A percentile compares a stretch with the other conserved stretches of the same genome.
Evolutionary conservation across 2,329 filamentous ascomycete genomes (phyloP).

Genomic region (Dichotomopilus funicola): DNA sequence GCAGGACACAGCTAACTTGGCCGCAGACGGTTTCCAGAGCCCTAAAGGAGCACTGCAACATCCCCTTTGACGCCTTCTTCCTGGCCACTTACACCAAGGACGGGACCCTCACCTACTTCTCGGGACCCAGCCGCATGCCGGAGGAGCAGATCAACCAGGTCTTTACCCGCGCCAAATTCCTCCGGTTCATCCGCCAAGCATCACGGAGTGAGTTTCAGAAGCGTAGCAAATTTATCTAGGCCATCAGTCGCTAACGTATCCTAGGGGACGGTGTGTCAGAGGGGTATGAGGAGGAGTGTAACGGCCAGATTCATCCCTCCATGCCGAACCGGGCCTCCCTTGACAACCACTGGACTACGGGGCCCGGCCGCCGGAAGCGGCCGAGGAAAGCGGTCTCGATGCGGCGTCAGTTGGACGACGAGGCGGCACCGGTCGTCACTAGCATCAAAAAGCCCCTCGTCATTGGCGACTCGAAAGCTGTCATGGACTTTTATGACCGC

Average conservation of each 20-base stretch:
- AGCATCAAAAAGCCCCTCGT: slow-evolving; percentile 40
- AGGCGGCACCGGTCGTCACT: slow-evolving; percentile 32
- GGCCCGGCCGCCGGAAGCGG: slow-evolving; percentile 34
- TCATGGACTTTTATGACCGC: slow-evolving; percentile 55
- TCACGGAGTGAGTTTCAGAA: slow-evolving; percentile 32
- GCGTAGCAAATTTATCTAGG: not conserved
- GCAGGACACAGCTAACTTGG: slow-evolving; percentile 5
- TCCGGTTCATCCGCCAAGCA: slow-evolving; percentile 31
- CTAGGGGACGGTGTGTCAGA: not conserved
- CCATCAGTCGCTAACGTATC: not conserved
- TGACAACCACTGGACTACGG: slow-evolving; percentile 25
- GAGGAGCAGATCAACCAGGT: slow-evolving; percentile 38
- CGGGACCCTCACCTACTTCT: slow-evolving; percentile 40
- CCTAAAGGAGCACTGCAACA: slow-evolving; percentile 45
- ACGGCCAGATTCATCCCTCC: not conserved
- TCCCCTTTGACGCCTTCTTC: slow-evolving; percentile 47
- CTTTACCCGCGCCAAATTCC: slow-evolving; percentile 39
- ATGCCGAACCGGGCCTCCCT: slow-evolving; percentile 8
- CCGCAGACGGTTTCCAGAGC: slow-evolving; percentile 42
- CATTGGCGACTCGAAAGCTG: slow-evolving; percentile 47
- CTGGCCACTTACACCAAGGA: slow-evolving; percentile 45
- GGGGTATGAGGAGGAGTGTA: not conserved
- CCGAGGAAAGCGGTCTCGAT: slow-evolving; percentile 20
- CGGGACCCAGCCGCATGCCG: slow-evolving; percentile 36
- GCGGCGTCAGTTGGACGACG: slow-evolving; percentile 36